These are phyloP conservation scores for Colletotrichum lini DNA, from an alignment of 2,329 filamentous ascomycete species.

Conservation along the genomic window DNA sequence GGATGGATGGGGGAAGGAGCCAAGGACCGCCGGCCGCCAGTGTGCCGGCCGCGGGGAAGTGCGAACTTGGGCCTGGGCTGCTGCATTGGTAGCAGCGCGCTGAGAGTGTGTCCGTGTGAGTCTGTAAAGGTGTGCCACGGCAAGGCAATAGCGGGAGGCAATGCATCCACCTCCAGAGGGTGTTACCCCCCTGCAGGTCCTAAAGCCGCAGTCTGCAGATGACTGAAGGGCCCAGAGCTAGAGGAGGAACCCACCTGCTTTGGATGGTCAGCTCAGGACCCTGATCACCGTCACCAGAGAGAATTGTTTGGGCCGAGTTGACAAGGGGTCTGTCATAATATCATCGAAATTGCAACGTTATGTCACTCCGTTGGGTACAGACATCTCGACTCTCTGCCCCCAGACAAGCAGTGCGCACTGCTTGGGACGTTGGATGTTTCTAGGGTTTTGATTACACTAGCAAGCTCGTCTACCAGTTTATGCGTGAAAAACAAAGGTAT, in stretches of 20 bases:
- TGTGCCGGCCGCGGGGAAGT: slow-evolving; percentile 37
- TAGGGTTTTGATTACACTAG: slow-evolving; percentile 13
- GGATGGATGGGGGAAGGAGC: slow-evolving; percentile 21
- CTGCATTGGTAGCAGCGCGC: slow-evolving; percentile 19
- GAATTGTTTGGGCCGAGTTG: slow-evolving; percentile 11
- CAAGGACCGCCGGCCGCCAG: slow-evolving; percentile 19
- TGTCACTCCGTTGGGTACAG: slow-evolving; percentile 26
- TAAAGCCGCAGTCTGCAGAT: neutral
- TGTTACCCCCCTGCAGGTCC: slow-evolving; percentile 33
- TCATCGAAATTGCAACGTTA: slow-evolving; percentile 27
- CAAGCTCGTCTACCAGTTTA: slow-evolving; percentile 25
- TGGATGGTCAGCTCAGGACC: slow-evolving; percentile 29
- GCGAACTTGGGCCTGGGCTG: slow-evolving; percentile 29
- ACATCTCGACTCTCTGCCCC: neutral
- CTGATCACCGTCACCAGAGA: slow-evolving; percentile 17
- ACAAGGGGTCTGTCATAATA: neutral
- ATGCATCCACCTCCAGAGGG: slow-evolving; percentile 10
- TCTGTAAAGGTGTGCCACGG: neutral
- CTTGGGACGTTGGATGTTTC: slow-evolving; percentile 14
- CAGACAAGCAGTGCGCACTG: neutral
- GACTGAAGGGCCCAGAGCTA: neutral
- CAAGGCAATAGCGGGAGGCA: slow-evolving; percentile 25
- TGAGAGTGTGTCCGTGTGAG: neutral
- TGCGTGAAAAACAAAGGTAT: slow-evolving; percentile 10
- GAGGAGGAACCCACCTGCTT: slow-evolving; percentile 22